These are phyloP conservation scores for Microsporum ferrugineum DNA, from an alignment of 2,329 filamentous ascomycete species.

Conservation along the genomic window DNA sequence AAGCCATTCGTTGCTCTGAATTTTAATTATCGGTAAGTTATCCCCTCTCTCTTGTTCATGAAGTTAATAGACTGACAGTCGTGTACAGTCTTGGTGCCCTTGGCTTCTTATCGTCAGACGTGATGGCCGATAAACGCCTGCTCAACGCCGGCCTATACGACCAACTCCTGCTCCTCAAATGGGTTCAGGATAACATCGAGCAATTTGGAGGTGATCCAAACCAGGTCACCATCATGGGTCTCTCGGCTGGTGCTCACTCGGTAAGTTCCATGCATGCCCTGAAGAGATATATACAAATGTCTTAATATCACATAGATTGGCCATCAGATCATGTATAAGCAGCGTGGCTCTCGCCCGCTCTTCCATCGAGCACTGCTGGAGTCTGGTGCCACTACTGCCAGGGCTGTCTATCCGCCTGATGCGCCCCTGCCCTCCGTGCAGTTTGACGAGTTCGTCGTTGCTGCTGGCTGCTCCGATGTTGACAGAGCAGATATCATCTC, in stretches of 20 bases:
- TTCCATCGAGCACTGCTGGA: constrained; percentile 40
- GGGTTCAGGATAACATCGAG: constrained; percentile 23
- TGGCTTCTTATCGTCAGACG: constrained; percentile 54
- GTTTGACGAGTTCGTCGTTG: constrained; percentile 33
- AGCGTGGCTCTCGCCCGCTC: constrained; percentile 22
- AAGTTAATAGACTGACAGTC: neutral
- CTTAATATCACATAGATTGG: constrained; percentile 41
- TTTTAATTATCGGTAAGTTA: constrained; percentile 32
- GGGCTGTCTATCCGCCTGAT: constrained; percentile 35
- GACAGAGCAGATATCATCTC: constrained; percentile 26
- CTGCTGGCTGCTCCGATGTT: constrained; percentile 25
- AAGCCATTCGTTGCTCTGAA: constrained; percentile 36
- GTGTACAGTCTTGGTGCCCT: constrained; percentile 33
- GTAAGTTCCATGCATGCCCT: constrained; percentile 24
- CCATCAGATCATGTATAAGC: constrained; percentile 51
- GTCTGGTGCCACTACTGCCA: constrained; percentile 38
- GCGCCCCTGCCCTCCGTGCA: constrained; percentile 35
- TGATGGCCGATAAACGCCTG: constrained; percentile 43
- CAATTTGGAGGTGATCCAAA: constrained; percentile 22
- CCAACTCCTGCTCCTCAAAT: constrained; percentile 26
- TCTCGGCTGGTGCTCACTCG: constrained; percentile 42
- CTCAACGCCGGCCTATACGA: constrained; percentile 34
- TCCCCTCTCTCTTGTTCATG: neutral
- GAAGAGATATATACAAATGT: constrained; percentile 4
- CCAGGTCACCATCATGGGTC: constrained; percentile 30